These are phyloP conservation scores for Lanmaoa pseudosensibilis DNA, from an alignment of 768 basidiomycete species.

Conservation along the genomic window DNA sequence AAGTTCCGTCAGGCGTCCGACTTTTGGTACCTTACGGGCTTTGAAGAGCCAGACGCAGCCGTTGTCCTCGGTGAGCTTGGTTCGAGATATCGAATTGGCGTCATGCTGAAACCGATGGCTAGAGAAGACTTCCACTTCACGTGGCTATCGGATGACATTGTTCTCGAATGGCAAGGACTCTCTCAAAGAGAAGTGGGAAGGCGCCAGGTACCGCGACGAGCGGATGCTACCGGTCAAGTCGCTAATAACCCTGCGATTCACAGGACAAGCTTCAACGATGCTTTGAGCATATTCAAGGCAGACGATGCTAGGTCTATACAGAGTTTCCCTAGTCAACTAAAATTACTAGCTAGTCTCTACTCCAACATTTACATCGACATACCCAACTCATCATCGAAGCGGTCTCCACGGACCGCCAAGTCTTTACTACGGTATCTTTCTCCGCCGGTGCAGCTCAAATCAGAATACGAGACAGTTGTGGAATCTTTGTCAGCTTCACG, in stretches of 20 bases:
- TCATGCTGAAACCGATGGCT: constrained; percentile 4
- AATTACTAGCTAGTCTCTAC: constrained; percentile 48
- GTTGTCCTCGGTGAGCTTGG: constrained; percentile 68
- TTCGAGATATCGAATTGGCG: background rate
- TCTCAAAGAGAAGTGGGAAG: constrained; percentile 89
- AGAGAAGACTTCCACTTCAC: constrained; percentile 71
- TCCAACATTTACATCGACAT: constrained; percentile 56
- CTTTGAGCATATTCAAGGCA: constrained; percentile 67
- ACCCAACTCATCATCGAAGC: constrained; percentile 39
- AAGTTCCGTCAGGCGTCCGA: constrained; percentile 92
- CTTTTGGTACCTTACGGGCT: constrained; percentile 96
- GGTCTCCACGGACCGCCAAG: constrained; percentile 45
- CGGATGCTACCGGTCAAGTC: background rate
- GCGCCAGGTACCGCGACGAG: constrained; percentile 53
- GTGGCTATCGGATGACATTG: constrained; percentile 85
- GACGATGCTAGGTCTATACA: constrained; percentile 68
- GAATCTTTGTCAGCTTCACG: constrained; percentile 50
- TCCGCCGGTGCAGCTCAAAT: constrained; percentile 22
- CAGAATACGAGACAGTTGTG: constrained; percentile 56
- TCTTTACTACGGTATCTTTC: constrained; percentile 56
- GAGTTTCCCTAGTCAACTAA: constrained; percentile 57
- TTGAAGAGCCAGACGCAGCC: constrained; percentile 90
- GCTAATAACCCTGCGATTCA: constrained; percentile 3
- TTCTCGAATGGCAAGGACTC: constrained; percentile 77
- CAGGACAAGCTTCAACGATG: constrained; percentile 67